phyloP scores from a whole-genome alignment of 2,329 filamentous ascomycete species.

The Alternaria infectoria region DNA sequence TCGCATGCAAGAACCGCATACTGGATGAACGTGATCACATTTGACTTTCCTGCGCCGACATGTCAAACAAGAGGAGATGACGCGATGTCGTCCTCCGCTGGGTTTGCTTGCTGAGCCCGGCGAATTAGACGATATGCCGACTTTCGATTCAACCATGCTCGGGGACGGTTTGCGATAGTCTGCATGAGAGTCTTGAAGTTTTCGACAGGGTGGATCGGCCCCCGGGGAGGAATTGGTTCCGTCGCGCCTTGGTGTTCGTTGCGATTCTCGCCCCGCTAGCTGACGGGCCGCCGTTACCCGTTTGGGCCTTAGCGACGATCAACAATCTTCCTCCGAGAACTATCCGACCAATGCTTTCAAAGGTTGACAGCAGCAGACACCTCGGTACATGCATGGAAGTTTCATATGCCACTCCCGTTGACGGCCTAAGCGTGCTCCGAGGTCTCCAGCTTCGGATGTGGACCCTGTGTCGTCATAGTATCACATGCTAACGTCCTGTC shows the following conservation, averaged over 20 bases:
- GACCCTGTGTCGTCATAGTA: not conserved
- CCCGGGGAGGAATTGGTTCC: slow-evolving; percentile 15
- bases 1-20: slow-evolving; percentile 47
- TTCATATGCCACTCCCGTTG: not conserved
- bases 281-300: slow-evolving; percentile 4
- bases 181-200: slow-evolving; percentile 14
- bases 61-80: slow-evolving; percentile 49
- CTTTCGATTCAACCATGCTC: slow-evolving; percentile 36
- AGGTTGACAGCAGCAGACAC: not conserved
- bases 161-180: slow-evolving; percentile 3
- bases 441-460: not conserved
- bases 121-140: slow-evolving; percentile 29
- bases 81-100: slow-evolving; percentile 41
- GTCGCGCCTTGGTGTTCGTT: slow-evolving; percentile 4
- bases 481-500: slow-evolving; percentile 24
- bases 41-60: slow-evolving; percentile 48
- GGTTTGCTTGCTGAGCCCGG: slow-evolving; percentile 32
- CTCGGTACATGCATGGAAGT: not conserved
- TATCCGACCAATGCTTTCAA: not conserved
- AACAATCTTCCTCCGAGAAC: not conserved
- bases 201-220: slow-evolving; percentile 20
- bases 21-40: slow-evolving; percentile 48
- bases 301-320: slow-evolving; percentile 6
- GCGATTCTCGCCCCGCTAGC: slow-evolving; percentile 13
- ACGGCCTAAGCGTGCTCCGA: not conserved